Evolutionary conservation across 306 rosid species (phyloP).

Genomic region (Boehmeria nivea): DNA sequence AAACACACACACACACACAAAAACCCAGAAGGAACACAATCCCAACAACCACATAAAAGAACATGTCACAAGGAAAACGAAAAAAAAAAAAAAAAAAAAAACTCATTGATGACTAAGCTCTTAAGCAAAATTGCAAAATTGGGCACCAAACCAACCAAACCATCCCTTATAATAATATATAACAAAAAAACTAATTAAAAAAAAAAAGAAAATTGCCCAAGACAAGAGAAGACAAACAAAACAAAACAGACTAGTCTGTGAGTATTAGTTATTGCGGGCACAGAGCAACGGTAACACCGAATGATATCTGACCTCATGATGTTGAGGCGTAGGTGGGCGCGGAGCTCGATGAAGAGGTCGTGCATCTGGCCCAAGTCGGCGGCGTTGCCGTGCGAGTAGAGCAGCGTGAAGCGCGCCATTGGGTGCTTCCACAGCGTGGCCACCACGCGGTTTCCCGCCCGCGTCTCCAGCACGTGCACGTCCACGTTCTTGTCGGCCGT

Average conservation of each 20-base stretch:
- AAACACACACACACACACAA: too few relatives aligned
- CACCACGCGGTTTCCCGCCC: slow-evolving; percentile 66
- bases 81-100: background rate
- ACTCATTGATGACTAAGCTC: background rate
- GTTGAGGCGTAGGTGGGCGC: slow-evolving; percentile 96
- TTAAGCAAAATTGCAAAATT: background rate
- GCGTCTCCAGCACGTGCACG: slow-evolving; percentile 61
- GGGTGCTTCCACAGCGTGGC: slow-evolving; percentile 94
- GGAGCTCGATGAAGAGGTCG: slow-evolving; percentile 85
- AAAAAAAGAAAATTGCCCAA: background rate
- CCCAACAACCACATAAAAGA: too few relatives aligned
- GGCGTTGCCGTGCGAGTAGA: slow-evolving; percentile 97
- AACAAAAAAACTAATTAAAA: background rate
- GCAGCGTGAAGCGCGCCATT: slow-evolving; percentile 66
- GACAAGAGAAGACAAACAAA: background rate
- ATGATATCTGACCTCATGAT: slow-evolving; percentile 61
- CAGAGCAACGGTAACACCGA: too few relatives aligned
- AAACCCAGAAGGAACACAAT: too few relatives aligned
- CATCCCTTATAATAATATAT: too few relatives aligned
- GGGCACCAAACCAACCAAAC: too few relatives aligned
- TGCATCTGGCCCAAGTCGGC: slow-evolving; percentile 98
- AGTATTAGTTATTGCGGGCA: too few relatives aligned
- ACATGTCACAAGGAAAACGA: too few relatives aligned
- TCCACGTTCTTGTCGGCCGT: slow-evolving; percentile 64
- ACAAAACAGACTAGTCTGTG: too few relatives aligned